phyloP scores from a whole-genome alignment of 305 asterid species.

The Solanum hybrid region DNA sequence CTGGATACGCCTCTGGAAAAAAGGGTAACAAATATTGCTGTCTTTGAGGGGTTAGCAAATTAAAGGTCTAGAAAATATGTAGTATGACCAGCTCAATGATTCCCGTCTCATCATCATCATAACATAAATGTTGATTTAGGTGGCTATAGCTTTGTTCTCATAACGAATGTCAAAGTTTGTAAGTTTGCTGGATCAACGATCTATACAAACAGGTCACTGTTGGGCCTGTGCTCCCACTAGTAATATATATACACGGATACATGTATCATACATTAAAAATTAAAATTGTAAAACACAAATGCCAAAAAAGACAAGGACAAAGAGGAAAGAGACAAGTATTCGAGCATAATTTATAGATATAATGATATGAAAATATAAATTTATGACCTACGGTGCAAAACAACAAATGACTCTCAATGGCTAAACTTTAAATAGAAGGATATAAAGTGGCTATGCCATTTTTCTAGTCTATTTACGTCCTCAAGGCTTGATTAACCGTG shows the following conservation, averaged over 20 bases:
- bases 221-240: no score
- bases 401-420: neutral
- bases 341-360: no score
- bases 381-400: neutral
- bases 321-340: neutral
- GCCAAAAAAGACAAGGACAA: neutral
- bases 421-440: neutral
- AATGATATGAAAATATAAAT: neutral
- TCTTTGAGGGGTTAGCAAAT: no score
- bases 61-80: neutral
- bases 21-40: neutral
- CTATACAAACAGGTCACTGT: no score
- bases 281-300: no score
- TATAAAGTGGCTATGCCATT: neutral
- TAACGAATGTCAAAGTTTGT: neutral
- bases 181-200: neutral
- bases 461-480: neutral
- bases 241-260: no score
- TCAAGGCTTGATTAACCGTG: neutral
- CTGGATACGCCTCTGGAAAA: no score
- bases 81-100: neutral
- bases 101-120: neutral
- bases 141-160: neutral
- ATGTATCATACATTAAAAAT: neutral
- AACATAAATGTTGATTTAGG: neutral